phyloP scores from a whole-genome alignment of 345 rosid species.

The Schrenkiella parvula region DNA sequence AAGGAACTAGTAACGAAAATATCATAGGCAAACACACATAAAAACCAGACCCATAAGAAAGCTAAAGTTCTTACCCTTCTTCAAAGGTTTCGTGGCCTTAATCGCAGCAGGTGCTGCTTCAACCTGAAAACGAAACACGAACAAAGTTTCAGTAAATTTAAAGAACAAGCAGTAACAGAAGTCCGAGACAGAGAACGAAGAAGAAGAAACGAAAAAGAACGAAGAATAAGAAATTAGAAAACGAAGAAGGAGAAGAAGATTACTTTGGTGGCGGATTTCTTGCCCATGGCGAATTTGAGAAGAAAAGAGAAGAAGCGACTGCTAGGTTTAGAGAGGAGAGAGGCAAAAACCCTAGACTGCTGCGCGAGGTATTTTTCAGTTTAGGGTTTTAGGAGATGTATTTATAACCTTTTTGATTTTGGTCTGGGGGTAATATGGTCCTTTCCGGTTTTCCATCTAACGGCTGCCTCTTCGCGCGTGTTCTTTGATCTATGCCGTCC shows the following conservation, averaged over 20 bases:
- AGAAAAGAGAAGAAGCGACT: background rate
- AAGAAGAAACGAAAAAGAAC: too few relatives aligned
- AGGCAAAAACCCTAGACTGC: background rate
- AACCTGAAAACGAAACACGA: slow-evolving; percentile 23
- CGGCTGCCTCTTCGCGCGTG: slow-evolving; percentile 16
- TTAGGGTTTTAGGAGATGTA: slow-evolving; percentile 36
- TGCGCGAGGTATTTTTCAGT: background rate
- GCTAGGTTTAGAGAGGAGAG: background rate
- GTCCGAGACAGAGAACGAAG: background rate
- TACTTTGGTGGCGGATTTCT: slow-evolving; percentile 38
- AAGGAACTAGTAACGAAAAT: too few relatives aligned
- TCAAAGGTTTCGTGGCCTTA: slow-evolving; percentile 26
- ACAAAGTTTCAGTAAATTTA: background rate
- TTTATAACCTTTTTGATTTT: slow-evolving; percentile 14
- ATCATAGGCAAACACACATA: too few relatives aligned
- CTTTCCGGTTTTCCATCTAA: background rate
- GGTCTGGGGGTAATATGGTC: background rate
- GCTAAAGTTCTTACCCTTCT: slow-evolving; percentile 38
- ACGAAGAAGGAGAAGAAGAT: background rate
- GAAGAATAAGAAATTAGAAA: background rate
- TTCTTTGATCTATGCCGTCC: slow-evolving; percentile 22
- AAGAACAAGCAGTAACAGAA: background rate
- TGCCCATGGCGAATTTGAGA: slow-evolving; percentile 36
- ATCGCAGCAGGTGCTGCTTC: slow-evolving; percentile 27
- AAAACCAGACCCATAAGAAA: background rate